Evolutionary conservation across 805 yeast species (phyloP).

Genomic region (Saccharomycopsis fibuligera): DNA sequence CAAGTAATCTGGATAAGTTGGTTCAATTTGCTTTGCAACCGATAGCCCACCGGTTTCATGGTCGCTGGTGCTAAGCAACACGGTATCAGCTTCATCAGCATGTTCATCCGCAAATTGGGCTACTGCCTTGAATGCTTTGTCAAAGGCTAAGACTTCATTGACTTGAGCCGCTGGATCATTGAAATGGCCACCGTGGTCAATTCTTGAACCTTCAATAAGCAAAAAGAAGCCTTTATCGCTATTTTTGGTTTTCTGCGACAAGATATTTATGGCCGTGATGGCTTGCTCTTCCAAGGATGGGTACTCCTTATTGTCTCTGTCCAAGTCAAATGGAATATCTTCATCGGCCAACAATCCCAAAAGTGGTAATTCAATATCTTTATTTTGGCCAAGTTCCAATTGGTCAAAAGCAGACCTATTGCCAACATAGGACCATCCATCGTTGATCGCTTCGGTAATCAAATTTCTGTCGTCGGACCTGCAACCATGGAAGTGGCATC

Average conservation of each 20-base stretch:
- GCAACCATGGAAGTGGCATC: slow-evolving; percentile 75
- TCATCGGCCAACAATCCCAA: slow-evolving; percentile 67
- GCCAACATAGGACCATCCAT: slow-evolving; percentile 64
- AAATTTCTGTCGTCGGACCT: slow-evolving; percentile 67
- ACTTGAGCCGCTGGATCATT: slow-evolving; percentile 95
- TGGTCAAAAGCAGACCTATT: slow-evolving; percentile 53
- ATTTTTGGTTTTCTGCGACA: slow-evolving; percentile 59
- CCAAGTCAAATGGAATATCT: slow-evolving; percentile 83
- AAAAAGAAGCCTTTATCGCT: slow-evolving; percentile 82
- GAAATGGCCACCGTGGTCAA: slow-evolving; percentile 92
- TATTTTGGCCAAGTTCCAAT: slow-evolving; percentile 48
- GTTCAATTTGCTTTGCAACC: slow-evolving; percentile 70
- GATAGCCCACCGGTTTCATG: slow-evolving; percentile 96
- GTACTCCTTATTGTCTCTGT: slow-evolving; percentile 47
- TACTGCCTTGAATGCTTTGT: slow-evolving; percentile 72
- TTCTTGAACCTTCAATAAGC: slow-evolving; percentile 85
- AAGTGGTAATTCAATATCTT: slow-evolving; percentile 61
- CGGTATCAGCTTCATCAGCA: slow-evolving; percentile 61
- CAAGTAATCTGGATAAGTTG: slow-evolving; percentile 71
- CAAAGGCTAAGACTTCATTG: slow-evolving; percentile 82
- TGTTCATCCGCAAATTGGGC: slow-evolving; percentile 54
- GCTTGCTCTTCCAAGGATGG: slow-evolving; percentile 83
- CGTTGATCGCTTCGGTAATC: slow-evolving; percentile 50
- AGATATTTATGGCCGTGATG: slow-evolving; percentile 61
- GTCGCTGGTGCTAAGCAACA: slow-evolving; percentile 78